Conservation (phyloP, 129 eudicot species). For the Ambrosia artemisiifolia region DNA sequence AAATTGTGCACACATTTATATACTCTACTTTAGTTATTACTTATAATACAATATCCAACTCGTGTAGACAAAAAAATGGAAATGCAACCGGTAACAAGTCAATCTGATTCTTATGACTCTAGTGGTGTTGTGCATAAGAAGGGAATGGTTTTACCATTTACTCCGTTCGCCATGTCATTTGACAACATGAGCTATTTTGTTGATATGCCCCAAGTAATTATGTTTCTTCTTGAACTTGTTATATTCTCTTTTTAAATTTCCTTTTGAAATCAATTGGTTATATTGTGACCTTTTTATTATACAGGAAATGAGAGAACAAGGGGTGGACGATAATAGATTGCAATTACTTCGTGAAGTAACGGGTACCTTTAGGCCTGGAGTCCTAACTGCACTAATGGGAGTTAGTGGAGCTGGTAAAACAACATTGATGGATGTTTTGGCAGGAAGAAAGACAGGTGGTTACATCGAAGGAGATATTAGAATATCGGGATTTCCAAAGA, state of each 20-base stretch:
- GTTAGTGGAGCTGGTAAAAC: constrained; percentile 99
- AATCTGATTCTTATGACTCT: background rate
- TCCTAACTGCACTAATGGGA: constrained; percentile 93
- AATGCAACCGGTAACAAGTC: background rate
- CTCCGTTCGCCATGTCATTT: constrained; percentile 49
- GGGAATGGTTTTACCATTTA: constrained; percentile 47
- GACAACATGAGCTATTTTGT: constrained; percentile 43
- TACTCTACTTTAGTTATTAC: background rate
- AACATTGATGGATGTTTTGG: constrained; percentile 93
- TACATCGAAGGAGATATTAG: constrained; percentile 84
- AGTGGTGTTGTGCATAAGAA: constrained; percentile 37
- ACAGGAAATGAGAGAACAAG: constrained; percentile 83
- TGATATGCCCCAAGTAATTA: constrained; percentile 48
- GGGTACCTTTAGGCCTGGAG: constrained; percentile 94
- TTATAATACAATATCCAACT: background rate
- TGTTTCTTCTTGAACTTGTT: background rate
- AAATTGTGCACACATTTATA: background rate
- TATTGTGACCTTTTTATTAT: background rate
- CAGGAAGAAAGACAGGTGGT: constrained; percentile 96
- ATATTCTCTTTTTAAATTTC: background rate
- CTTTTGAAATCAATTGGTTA: background rate
- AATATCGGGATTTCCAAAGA: constrained; percentile 84
- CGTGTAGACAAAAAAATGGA: background rate
- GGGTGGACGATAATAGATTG: constrained; percentile 62
- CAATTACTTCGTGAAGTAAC: constrained; percentile 71